Percentiles rank a stretch among this genome's conserved stretches.
Evolutionary conservation across 1,284 basidiomycete genomes (phyloP).

Genomic region (Marasmius tenuissimus): DNA sequence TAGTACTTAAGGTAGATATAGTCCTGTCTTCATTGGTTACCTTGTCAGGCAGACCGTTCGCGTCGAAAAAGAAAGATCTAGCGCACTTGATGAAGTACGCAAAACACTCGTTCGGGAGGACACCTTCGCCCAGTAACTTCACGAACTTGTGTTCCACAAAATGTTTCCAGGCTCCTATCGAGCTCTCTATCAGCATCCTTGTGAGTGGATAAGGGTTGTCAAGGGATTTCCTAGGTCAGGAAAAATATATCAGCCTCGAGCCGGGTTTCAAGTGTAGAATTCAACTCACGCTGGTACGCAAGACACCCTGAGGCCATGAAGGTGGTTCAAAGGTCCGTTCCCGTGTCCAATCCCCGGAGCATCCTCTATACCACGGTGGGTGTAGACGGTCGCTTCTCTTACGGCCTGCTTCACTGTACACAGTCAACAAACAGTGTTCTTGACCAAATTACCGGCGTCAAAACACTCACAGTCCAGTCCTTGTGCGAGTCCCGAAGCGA

Average conservation of each 20-base stretch:
- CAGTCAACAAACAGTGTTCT: background rate
- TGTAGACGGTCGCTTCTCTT: conserved; percentile 65
- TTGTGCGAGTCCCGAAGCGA: conserved; percentile 68
- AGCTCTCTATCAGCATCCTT: conserved; percentile 63
- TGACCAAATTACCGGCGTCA: background rate
- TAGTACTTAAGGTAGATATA: conserved; percentile 81
- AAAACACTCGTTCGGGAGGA: conserved; percentile 66
- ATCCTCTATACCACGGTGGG: conserved; percentile 74
- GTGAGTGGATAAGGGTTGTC: conserved; percentile 71
- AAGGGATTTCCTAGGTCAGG: conserved; percentile 49
- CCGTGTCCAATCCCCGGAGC: conserved; percentile 76
- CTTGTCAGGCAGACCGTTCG: background rate
- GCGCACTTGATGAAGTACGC: conserved; percentile 85
- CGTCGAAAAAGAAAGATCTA: background rate
- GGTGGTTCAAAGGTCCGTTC: conserved; percentile 87
- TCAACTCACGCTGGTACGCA: conserved; percentile 58
- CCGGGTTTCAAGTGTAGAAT: background rate
- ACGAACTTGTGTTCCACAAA: conserved; percentile 89
- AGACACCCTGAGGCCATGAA: conserved; percentile 58
- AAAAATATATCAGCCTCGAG: background rate
- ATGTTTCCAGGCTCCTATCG: conserved; percentile 61
- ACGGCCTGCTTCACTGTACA: conserved; percentile 58
- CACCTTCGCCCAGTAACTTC: conserved; percentile 69
- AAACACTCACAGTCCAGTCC: conserved; percentile 46
- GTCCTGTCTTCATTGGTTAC: conserved; percentile 55